Conservation (phyloP, 176 grass and related monocot genomes). For the Oryza longistaminata region DNA sequence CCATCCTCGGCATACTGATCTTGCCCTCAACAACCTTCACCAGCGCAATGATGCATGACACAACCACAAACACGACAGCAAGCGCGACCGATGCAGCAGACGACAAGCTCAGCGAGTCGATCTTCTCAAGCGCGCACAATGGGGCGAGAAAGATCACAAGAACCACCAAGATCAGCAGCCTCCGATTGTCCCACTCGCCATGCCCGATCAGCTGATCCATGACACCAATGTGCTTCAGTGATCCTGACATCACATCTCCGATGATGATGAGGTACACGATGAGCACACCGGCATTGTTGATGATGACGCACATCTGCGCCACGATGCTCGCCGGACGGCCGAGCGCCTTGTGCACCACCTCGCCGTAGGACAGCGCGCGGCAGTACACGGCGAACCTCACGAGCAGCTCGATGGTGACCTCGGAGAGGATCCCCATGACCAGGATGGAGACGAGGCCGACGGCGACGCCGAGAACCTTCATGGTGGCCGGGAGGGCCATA, state of each 20-base stretch:
- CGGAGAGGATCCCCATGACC: constrained; percentile 80
- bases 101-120: constrained; percentile 85
- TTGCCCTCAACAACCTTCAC: constrained; percentile 74
- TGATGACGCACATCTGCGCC: constrained; percentile 79
- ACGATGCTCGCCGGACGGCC: constrained; percentile 65
- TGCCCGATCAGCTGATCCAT: constrained; percentile 80
- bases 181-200: constrained; percentile 90
- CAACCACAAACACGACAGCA: constrained; percentile 76
- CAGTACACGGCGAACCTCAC: constrained; percentile 71
- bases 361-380: constrained; percentile 81
- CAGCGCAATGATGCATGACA: constrained; percentile 67
- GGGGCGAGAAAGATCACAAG: constrained; percentile 78
- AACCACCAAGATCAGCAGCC: constrained; percentile 74
- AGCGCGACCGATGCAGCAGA: constrained; percentile 82
- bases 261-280: constrained; percentile 96
- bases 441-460: constrained; percentile 74
- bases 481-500: constrained; percentile 96
- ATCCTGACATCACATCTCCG: constrained; percentile 95
- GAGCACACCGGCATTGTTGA: constrained; percentile 87
- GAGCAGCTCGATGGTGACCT: constrained; percentile 93
- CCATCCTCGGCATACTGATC: constrained; percentile 64
- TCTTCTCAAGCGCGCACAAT: constrained; percentile 82
- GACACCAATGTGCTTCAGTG: constrained; percentile 75
- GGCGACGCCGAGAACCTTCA: constrained; percentile 93
- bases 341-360: constrained; percentile 73